phyloP scores from a whole-genome alignment of 768 basidiomycete genomes.

The Leccinum aurantiacum region DNA sequence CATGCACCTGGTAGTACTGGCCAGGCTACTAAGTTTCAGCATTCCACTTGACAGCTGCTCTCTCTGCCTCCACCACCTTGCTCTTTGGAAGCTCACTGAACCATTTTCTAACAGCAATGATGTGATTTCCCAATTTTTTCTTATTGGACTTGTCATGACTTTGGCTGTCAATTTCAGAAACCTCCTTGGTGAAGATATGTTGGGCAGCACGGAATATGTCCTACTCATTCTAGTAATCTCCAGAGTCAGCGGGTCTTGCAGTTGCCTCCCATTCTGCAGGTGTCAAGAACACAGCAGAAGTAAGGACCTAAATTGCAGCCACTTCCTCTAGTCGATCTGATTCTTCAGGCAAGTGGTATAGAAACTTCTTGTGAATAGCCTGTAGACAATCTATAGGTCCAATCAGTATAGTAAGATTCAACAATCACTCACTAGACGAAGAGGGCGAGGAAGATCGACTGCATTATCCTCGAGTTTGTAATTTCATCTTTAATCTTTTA shows the following conservation, averaged over 20 bases:
- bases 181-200: not conserved
- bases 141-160: not conserved
- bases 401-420: not conserved
- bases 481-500: not conserved
- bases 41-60: not conserved
- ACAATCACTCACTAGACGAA: not conserved
- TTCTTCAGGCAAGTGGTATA: not conserved
- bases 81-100: not conserved
- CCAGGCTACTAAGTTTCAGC: too few species aligned
- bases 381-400: not conserved
- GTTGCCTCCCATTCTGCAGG: not conserved
- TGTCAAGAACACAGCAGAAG: not conserved
- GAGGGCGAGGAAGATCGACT: not conserved
- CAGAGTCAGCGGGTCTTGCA: not conserved
- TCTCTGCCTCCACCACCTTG: not conserved
- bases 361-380: not conserved
- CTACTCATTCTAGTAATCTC: slow-evolving; percentile 2
- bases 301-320: not conserved
- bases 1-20: too few species aligned
- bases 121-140: not conserved
- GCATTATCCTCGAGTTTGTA: not conserved
- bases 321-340: not conserved
- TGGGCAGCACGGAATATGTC: not conserved
- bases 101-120: not conserved
- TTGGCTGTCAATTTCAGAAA: not conserved